Evolutionary conservation across 805 yeast genomes (phyloP).

Genomic region (Yamadazyma phyllophila): DNA sequence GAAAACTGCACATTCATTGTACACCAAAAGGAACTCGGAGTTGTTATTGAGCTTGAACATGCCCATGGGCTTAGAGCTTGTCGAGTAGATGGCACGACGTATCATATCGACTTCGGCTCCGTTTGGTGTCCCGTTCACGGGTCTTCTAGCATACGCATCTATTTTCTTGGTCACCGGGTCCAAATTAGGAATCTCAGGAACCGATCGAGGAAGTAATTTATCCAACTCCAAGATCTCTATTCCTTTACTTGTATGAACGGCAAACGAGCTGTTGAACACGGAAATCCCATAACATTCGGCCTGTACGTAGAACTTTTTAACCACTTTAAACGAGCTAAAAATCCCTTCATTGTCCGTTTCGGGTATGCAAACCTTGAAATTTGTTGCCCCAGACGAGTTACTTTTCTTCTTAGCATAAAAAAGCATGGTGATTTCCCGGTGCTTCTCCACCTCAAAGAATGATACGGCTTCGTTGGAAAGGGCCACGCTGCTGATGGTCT

Average conservation of each 20-base stretch:
- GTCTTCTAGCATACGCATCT: constrained; percentile 29
- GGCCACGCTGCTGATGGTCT: constrained; percentile 45
- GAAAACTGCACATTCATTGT: constrained; percentile 67
- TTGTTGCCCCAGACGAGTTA: constrained; percentile 38
- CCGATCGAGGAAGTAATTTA: constrained; percentile 52
- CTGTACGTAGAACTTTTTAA: constrained; percentile 47
- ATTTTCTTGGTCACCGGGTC: constrained; percentile 17
- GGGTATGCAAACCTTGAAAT: constrained; percentile 58
- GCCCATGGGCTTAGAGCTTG: constrained; percentile 53
- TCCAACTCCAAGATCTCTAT: constrained; percentile 64
- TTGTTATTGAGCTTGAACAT: constrained; percentile 60
- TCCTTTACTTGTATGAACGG: constrained; percentile 65
- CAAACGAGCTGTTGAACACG: constrained; percentile 62
- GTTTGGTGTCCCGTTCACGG: constrained; percentile 1
- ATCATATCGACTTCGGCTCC: constrained; percentile 34
- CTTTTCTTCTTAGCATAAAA: constrained; percentile 55
- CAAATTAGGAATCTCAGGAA: constrained; percentile 48
- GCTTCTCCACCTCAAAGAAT: constrained; percentile 67
- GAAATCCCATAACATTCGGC: constrained; percentile 61
- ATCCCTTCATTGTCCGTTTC: constrained; percentile 53
- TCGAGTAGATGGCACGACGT: constrained; percentile 36
- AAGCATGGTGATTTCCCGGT: constrained; percentile 58
- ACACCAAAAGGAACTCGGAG: constrained; percentile 58
- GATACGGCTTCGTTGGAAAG: constrained; percentile 48
- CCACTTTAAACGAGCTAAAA: constrained; percentile 36